Percentiles rank a stretch among this genome's conserved stretches.
Conservation (phyloP, 306 rosid species). For the Cucumis melo region DNA sequence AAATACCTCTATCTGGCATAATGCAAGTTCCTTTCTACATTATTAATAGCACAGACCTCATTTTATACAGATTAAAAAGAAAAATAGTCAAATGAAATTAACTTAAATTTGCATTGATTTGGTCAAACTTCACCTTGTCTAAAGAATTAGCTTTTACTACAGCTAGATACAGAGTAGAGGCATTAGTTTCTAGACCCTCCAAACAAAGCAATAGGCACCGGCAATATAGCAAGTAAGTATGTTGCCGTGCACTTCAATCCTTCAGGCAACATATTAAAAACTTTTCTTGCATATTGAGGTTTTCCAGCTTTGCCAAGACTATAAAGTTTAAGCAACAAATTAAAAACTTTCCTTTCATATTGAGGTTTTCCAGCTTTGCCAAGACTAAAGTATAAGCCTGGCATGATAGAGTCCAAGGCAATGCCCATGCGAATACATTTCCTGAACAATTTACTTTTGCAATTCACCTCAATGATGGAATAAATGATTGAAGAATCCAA, state of each 20-base stretch:
- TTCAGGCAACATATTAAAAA: slow-evolving; percentile 49
- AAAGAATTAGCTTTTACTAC: no score
- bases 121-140: no score
- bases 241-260: slow-evolving; percentile 54
- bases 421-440: slow-evolving; percentile 47
- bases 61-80: no score
- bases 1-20: no score
- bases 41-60: no score
- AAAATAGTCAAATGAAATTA: no score
- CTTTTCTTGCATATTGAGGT: slow-evolving; percentile 33
- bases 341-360: slow-evolving; percentile 42
- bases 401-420: slow-evolving; percentile 54
- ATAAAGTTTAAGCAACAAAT: slow-evolving; percentile 35
- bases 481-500: slow-evolving; percentile 33
- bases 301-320: slow-evolving; percentile 50
- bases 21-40: no score
- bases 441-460: slow-evolving; percentile 25
- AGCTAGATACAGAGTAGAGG: no score
- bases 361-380: slow-evolving; percentile 46
- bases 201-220: no score
- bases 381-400: slow-evolving; percentile 40
- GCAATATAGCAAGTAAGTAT: no score
- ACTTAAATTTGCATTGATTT: no score
- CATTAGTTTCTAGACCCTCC: no score
- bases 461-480: slow-evolving; percentile 44